Conservation (phyloP, 176 grass and related monocot genomes). For the Dendrocalamus sinicus region DNA sequence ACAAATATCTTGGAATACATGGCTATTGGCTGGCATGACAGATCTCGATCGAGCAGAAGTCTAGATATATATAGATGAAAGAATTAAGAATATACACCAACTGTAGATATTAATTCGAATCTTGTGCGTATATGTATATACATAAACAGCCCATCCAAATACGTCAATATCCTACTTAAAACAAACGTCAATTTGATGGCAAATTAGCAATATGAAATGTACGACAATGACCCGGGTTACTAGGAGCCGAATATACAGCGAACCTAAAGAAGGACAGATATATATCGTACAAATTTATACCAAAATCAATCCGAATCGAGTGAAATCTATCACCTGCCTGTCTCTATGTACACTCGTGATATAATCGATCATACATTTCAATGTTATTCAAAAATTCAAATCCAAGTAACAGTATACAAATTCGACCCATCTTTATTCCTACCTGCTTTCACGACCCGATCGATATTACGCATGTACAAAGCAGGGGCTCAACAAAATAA, state of each 20-base stretch:
- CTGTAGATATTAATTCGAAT: not conserved
- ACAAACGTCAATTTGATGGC: not conserved
- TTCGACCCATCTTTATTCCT: no score
- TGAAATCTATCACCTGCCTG: no score
- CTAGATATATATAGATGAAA: not conserved
- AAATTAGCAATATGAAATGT: not conserved
- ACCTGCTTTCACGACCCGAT: no score
- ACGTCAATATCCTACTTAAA: not conserved
- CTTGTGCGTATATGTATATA: not conserved
- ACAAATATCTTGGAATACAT: constrained; percentile 9
- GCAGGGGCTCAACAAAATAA: no score
- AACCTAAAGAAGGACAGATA: not conserved
- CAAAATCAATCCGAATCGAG: no score
- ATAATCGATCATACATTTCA: no score
- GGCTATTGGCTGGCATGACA: not conserved
- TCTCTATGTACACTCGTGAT: no score
- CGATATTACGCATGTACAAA: no score
- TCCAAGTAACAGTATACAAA: no score
- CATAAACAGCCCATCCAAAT: not conserved
- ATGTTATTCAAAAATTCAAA: no score
- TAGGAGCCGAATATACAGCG: not conserved
- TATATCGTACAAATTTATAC: not conserved
- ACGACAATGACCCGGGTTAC: not conserved
- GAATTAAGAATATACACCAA: not conserved
- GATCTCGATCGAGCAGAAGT: not conserved